Percentiles rank a stretch among this genome's conserved stretches.
Conservation (phyloP, 2,329 filamentous ascomycete genomes). For the Clarireedia hainanense region DNA sequence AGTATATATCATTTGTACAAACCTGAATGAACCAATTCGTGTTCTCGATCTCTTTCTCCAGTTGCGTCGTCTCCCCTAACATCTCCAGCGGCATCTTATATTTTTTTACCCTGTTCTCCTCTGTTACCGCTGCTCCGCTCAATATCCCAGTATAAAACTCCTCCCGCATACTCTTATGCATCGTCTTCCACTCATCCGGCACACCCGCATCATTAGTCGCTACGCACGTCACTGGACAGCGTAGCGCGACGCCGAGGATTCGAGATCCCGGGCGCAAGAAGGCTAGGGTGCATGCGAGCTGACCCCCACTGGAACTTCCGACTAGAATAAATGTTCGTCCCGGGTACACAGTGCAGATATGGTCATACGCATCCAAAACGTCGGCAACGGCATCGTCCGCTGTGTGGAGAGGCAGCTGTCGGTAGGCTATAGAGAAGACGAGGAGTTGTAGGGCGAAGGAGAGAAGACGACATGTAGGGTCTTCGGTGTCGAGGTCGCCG, state of each 20-base stretch:
- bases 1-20: constrained; percentile 43
- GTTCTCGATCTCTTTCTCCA: constrained; percentile 2
- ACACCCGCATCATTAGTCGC: constrained; percentile 33
- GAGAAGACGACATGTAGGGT: constrained; percentile 39
- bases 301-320: constrained; percentile 42
- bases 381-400: constrained; percentile 37
- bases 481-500: constrained; percentile 42
- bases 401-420: constrained; percentile 35
- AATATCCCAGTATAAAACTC: constrained; percentile 32
- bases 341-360: constrained; percentile 13
- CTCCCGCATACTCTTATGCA: constrained; percentile 34
- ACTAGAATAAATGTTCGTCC: constrained; percentile 28
- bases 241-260: constrained; percentile 37
- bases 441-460: constrained; percentile 26
- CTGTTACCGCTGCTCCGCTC: constrained; percentile 29
- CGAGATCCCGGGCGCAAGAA: constrained; percentile 24
- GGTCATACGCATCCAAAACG: constrained; percentile 32
- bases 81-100: constrained; percentile 35
- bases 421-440: constrained; percentile 40
- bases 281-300: constrained; percentile 39
- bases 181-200: constrained; percentile 29
- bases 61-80: constrained; percentile 23
- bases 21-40: constrained; percentile 40
- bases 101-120: constrained; percentile 31
- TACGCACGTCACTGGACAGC: constrained; percentile 42